These are phyloP conservation scores for Pythium periplocum DNA, from an alignment of 352 stramenopile genomes.

Conservation along the genomic window DNA sequence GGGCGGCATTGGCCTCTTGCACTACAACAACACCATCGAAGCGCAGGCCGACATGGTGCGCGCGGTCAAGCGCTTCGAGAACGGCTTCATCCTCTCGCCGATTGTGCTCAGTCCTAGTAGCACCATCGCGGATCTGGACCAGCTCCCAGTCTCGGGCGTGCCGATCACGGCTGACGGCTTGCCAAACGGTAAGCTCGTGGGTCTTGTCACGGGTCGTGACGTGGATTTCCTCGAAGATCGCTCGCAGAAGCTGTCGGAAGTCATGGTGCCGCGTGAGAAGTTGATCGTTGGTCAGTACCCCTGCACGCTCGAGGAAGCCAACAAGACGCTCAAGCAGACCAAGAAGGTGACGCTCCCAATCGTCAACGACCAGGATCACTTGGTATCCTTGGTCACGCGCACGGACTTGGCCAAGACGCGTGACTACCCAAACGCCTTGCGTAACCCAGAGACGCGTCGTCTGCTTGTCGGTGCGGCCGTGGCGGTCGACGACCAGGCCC, in stretches of 20 bases:
- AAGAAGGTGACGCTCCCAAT: constrained; percentile 99
- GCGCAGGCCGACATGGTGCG: constrained; percentile 91
- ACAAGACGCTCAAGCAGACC: constrained; percentile 93
- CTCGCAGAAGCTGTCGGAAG: constrained; percentile 41
- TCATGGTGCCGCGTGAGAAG: constrained; percentile 77
- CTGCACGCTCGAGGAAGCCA: constrained; percentile 92
- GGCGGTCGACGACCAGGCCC: constrained; percentile 92
- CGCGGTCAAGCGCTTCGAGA: constrained; percentile 97
- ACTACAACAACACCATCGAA: constrained; percentile 96
- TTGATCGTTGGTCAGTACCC: constrained; percentile 91
- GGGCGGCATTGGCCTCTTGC: constrained; percentile 97
- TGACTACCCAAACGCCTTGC: constrained; percentile 93
- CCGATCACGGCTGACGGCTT: constrained; percentile 96
- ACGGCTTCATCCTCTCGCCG: constrained; percentile 98
- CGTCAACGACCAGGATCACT: constrained; percentile 92
- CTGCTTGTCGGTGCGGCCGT: constrained; percentile 96
- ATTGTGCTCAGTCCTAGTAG: constrained; percentile 90
- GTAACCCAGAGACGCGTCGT: constrained; percentile 91
- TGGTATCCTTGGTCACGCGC: constrained; percentile 96
- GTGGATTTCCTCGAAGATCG: constrained; percentile 96
- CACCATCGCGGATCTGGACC: constrained; percentile 92
- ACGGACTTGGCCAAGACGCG: constrained; percentile 96
- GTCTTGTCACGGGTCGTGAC: constrained; percentile 97
- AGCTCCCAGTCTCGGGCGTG: constrained; percentile 95
- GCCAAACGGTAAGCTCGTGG: constrained; percentile 93